Evolutionary conservation across 495 filamentous ascomycete genomes (phyloP).

Genomic region (Filosporella fistucella): DNA sequence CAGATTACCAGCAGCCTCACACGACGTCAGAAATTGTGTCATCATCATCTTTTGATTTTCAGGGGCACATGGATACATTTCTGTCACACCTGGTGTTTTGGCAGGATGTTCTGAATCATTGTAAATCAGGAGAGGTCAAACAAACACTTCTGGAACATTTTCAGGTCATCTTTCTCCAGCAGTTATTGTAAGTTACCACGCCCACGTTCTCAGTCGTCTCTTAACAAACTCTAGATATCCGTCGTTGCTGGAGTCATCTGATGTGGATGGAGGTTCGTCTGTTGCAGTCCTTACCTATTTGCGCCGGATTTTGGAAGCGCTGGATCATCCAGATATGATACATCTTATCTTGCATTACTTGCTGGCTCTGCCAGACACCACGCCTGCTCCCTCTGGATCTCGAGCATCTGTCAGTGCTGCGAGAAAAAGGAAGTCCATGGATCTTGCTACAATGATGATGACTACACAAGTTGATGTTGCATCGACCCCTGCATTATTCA

Average conservation of each 20-base stretch:
- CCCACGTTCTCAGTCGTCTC: not conserved
- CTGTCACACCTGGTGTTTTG: conserved; percentile 93
- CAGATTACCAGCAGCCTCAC: conserved; percentile 67
- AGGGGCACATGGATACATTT: conserved; percentile 83
- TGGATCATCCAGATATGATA: conserved; percentile 89
- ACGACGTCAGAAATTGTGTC: conserved; percentile 63
- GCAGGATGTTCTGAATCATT: conserved; percentile 97
- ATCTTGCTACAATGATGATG: conserved; percentile 73
- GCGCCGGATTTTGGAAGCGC: conserved; percentile 78
- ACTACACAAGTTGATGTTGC: conserved; percentile 54
- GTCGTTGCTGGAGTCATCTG: conserved; percentile 91
- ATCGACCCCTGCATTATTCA: conserved; percentile 84
- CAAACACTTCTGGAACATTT: conserved; percentile 94
- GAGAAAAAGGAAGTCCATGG: conserved; percentile 81
- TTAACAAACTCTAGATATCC: conserved; percentile 64
- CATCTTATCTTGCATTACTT: conserved; percentile 92
- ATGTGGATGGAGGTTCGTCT: conserved; percentile 92
- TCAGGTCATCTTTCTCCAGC: conserved; percentile 92
- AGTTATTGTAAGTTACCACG: conserved; percentile 68
- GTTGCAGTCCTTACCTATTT: conserved; percentile 95
- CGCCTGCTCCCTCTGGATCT: conserved; percentile 20
- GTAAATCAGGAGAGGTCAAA: conserved; percentile 84
- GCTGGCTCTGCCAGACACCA: conserved; percentile 64
- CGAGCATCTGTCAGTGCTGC: conserved; percentile 47
- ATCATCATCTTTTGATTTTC: conserved; percentile 64